A percentile compares a stretch with the other conserved stretches of the same genome.
Evolutionary conservation across 305 asterid species (phyloP).

Genomic region (Solanum hybrid): DNA sequence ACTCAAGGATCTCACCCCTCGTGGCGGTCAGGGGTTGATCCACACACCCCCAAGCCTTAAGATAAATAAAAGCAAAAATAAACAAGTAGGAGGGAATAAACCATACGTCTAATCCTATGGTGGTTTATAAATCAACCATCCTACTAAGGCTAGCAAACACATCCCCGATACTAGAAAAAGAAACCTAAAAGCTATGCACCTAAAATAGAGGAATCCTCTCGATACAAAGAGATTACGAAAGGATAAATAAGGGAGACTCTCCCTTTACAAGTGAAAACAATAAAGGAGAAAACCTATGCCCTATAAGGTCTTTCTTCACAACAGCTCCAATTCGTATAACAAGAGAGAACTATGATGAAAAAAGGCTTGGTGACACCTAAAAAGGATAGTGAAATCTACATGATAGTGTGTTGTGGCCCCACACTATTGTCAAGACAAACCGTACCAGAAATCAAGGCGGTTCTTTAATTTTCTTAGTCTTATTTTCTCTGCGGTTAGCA

Average conservation of each 20-base stretch:
- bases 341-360: no score
- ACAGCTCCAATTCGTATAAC: no score
- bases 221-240: neutral
- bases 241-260: neutral
- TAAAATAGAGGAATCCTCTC: neutral
- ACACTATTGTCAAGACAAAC: no score
- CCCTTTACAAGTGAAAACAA: neutral
- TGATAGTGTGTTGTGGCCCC: no score
- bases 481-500: neutral
- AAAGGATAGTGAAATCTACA: neutral
- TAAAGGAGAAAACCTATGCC: neutral
- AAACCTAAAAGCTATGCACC: neutral
- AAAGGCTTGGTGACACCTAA: no score
- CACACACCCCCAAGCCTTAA: no score
- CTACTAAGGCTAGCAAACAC: neutral
- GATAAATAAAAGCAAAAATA: no score
- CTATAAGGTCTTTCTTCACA: no score
- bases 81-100: neutral
- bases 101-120: neutral
- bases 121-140: neutral
- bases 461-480: no score
- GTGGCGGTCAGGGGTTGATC: no score
- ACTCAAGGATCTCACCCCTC: no score
- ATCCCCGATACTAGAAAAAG: neutral
- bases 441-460: no score